Evolutionary conservation across 768 basidiomycete species (phyloP).

Genomic region (Lentinula sp.): DNA sequence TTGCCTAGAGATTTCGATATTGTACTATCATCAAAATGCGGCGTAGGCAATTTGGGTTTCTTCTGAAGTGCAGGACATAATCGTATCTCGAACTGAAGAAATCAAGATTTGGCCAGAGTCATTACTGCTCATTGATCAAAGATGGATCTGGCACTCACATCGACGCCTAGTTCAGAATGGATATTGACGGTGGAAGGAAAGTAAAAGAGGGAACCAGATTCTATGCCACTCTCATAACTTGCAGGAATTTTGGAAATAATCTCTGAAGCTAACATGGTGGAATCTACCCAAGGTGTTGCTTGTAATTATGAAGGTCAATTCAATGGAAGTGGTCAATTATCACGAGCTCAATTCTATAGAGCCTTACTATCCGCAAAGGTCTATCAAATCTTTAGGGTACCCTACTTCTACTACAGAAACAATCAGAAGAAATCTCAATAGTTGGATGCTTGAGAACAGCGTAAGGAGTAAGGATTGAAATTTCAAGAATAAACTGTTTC

Average conservation of each 20-base stretch:
- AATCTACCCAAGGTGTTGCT: background rate
- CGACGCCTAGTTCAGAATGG: slow-evolving; percentile 54
- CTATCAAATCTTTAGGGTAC: background rate
- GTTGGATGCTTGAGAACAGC: background rate
- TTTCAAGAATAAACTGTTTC: background rate
- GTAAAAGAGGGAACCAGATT: slow-evolving; percentile 65
- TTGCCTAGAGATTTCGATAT: slow-evolving; percentile 22
- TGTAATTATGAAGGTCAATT: background rate
- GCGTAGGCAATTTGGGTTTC: slow-evolving; percentile 54
- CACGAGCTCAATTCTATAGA: background rate
- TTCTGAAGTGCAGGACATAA: slow-evolving; percentile 81
- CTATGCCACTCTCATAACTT: slow-evolving; percentile 51
- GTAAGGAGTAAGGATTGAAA: background rate
- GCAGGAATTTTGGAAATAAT: slow-evolving; percentile 50
- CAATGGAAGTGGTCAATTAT: background rate
- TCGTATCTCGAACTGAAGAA: slow-evolving; percentile 72
- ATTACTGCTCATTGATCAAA: background rate
- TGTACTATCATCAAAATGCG: slow-evolving; percentile 24
- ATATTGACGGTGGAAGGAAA: slow-evolving; percentile 68
- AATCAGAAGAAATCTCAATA: background rate
- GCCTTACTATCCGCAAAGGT: background rate
- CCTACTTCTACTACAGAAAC: background rate
- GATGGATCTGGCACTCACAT: slow-evolving; percentile 36
- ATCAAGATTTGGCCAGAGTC: background rate
- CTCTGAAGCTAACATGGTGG: slow-evolving; percentile 33